phyloP scores from a whole-genome alignment of 768 basidiomycete species.

The Calocybe cyanea region DNA sequence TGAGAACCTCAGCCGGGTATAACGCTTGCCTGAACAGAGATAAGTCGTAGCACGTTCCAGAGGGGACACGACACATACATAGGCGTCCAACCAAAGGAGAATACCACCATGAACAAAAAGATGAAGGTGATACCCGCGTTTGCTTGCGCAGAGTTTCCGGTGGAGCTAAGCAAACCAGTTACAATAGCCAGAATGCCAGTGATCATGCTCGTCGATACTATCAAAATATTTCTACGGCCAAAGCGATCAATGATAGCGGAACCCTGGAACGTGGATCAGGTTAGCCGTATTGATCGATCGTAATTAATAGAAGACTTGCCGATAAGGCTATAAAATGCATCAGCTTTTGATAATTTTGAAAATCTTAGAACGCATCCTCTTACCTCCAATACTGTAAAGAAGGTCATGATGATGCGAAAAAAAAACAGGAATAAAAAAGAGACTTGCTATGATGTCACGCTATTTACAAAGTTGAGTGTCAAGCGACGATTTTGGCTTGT shows the following conservation, averaged over 20 bases:
- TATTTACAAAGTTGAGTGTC: slow-evolving; percentile 49
- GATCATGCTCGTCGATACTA: slow-evolving; percentile 34
- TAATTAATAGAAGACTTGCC: slow-evolving; percentile 18
- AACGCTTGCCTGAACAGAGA: slow-evolving; percentile 39
- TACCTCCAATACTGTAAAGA: slow-evolving; percentile 30
- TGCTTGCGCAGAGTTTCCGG: slow-evolving; percentile 30
- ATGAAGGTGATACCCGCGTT: slow-evolving; percentile 53
- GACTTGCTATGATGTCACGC: slow-evolving; percentile 43
- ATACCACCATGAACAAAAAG: slow-evolving; percentile 48
- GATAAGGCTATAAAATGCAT: slow-evolving; percentile 19
- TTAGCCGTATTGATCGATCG: not conserved
- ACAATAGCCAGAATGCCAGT: slow-evolving; percentile 41
- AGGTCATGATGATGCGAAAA: not conserved
- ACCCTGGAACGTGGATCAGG: slow-evolving; percentile 24
- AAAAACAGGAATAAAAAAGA: not conserved
- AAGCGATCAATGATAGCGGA: slow-evolving; percentile 45
- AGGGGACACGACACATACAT: slow-evolving; percentile 31
- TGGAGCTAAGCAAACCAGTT: slow-evolving; percentile 39
- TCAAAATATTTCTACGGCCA: slow-evolving; percentile 42
- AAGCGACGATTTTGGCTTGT: slow-evolving; percentile 35
- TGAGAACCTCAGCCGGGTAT: slow-evolving; percentile 50
- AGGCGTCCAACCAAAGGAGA: slow-evolving; percentile 54
- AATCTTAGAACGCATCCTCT: slow-evolving; percentile 9
- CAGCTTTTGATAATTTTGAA: not conserved
- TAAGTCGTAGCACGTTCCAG: not conserved